Base-by-base conservation (phyloP, 306 rosid genomes). In the Hippophae rhamnoides region DNA sequence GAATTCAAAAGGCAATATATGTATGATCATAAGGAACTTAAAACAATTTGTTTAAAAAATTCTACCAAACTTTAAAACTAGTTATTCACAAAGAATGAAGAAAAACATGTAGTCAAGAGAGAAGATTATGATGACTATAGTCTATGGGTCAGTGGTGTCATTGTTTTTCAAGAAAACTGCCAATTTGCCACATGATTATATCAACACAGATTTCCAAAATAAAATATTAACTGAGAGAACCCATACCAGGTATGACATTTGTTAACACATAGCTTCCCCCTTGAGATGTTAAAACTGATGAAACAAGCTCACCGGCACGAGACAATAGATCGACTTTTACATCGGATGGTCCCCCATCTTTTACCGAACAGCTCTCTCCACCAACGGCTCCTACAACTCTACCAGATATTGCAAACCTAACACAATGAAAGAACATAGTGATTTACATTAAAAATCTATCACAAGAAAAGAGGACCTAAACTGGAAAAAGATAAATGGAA, bases 371-470 rank as follows among this genome's bases (percentile, higher is more conserved):
- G 68, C 95, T 84, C 79, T 79, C 67, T 58, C 94, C 99, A 7
- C 99, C 95, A 51, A 86, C 74, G 60, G 95, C 90, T 73, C 99
- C 99, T 69, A 78, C 74, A 11, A 93, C 95, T 78, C 77, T 88
- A 73, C 95, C 99, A 57, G 95, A 86, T 67, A 93, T 54, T 45
- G 99, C 75, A 66, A 93, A 93, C 79, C 99, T 93, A 66, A 79
- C 62, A 56, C 65, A 61, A 45, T 68, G 52, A 63, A 73, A 69
- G 55, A 44, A 60, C 46, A 60, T 47, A 55, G 23, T 26, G 57
- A 57, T 23, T 72, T 65, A 60, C 43, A 65, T 49, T 3, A 3
- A 12, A 73, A 70, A 66, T 43, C 31, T 64, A 63, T 57, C 64
- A 53, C 25, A 60, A 43, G 54, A 52, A 31, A 31, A 54, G 58